Conservation (phyloP, 2,329 filamentous ascomycete species). For the Ophiocordyceps camponoti-floridani region DNA sequence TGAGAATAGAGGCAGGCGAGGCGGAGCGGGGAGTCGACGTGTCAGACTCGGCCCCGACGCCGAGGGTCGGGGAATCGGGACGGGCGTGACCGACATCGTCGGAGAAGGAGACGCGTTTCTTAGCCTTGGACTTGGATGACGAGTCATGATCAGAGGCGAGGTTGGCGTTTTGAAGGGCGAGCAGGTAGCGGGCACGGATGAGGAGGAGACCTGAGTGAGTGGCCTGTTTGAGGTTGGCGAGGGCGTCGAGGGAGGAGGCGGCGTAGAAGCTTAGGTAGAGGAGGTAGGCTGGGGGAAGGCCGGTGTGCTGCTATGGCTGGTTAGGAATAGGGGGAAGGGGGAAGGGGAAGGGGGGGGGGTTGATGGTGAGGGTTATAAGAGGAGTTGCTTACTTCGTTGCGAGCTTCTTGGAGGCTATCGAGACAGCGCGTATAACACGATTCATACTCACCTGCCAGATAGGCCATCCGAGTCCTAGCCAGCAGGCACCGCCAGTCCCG, state of each 20-base stretch:
- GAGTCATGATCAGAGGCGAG: not conserved
- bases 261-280: conserved; percentile 45
- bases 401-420: conserved; percentile 31
- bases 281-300: conserved; percentile 33
- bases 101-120: conserved; percentile 21
- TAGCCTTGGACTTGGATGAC: conserved; percentile 8
- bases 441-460: conserved; percentile 29
- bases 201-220: conserved; percentile 28
- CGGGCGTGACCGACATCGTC: conserved; percentile 25
- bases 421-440: conserved; percentile 33
- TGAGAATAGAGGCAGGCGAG: conserved; percentile 7
- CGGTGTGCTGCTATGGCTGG: conserved; percentile 8
- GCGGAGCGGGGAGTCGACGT: conserved; percentile 8
- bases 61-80: conserved; percentile 42
- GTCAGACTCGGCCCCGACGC: conserved; percentile 19
- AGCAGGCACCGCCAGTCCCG: conserved; percentile 33
- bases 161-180: conserved; percentile 27
- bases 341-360: not conserved
- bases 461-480: conserved; percentile 34
- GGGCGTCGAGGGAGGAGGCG: conserved; percentile 40
- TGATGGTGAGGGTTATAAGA: not conserved
- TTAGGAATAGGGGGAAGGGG: not conserved
- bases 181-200: conserved; percentile 31
- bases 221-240: conserved; percentile 27
- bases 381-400: conserved; percentile 10